Conservation (phyloP, 164 flowering plant genomes). For the Aristolochia fimbriata region DNA sequence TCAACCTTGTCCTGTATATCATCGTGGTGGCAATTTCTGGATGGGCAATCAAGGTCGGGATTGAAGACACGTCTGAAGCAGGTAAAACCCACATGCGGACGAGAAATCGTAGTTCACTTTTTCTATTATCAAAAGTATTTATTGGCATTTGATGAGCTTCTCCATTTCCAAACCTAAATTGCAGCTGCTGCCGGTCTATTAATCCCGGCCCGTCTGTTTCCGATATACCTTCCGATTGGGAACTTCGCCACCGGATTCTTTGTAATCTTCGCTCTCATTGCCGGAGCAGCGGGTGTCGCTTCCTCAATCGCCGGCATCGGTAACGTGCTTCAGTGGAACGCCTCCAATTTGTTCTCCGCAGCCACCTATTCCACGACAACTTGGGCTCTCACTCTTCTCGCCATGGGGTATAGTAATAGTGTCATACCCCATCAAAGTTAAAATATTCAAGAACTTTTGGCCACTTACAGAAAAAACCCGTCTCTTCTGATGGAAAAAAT, state of each 20-base stretch:
- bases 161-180: background rate
- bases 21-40: constrained; percentile 43
- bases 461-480: no score
- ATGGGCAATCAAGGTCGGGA: constrained; percentile 70
- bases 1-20: constrained; percentile 49
- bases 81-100: no score
- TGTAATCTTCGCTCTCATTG: constrained; percentile 52
- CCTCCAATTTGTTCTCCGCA: constrained; percentile 44
- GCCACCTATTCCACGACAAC: constrained; percentile 42
- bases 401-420: constrained; percentile 66
- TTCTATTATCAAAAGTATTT: background rate
- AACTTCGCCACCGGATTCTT: constrained; percentile 84
- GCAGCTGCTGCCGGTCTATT: constrained; percentile 40
- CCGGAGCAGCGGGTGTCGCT: constrained; percentile 70
- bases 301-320: constrained; percentile 51
- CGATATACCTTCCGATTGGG: constrained; percentile 70
- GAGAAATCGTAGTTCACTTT: background rate
- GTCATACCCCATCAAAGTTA: background rate
- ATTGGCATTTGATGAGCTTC: background rate
- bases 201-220: constrained; percentile 54
- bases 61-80: constrained; percentile 37
- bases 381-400: constrained; percentile 67
- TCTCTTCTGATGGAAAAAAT: background rate
- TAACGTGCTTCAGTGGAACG: constrained; percentile 31
- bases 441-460: background rate